Evolutionary conservation across 176 grass and related monocot species (phyloP).

Genomic region (Oryza brachyantha): DNA sequence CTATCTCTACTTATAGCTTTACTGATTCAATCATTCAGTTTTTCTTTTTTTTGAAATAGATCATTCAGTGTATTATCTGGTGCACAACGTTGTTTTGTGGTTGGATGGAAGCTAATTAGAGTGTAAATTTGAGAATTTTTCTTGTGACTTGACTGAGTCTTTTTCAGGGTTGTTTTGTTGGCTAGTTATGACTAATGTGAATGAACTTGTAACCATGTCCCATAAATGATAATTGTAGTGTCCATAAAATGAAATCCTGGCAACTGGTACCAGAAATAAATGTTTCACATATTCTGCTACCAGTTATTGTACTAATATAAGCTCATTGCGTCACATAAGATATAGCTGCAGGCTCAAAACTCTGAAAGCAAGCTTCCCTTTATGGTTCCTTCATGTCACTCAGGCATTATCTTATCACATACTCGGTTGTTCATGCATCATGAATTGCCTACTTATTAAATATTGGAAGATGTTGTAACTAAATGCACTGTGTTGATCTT

Average conservation of each 20-base stretch:
- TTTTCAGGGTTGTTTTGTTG: neutral
- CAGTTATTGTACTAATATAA: neutral
- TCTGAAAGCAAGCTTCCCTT: neutral
- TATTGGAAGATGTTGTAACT: neutral
- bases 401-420: neutral
- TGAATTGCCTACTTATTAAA: too few relatives aligned
- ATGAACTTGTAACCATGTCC: neutral
- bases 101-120: neutral
- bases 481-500: neutral
- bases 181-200: neutral
- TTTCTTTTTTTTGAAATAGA: too few relatives aligned
- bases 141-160: neutral
- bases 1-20: too few relatives aligned
- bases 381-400: neutral
- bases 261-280: neutral
- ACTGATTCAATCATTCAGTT: too few relatives aligned
- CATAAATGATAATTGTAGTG: neutral
- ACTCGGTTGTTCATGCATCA: too few relatives aligned
- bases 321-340: neutral
- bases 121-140: neutral
- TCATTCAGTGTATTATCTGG: neutral
- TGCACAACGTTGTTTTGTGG: neutral
- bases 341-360: neutral
- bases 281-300: neutral
- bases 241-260: neutral